phyloP scores from a whole-genome alignment of 129 eudicot genomes.

The Oenanthe sinensis region DNA sequence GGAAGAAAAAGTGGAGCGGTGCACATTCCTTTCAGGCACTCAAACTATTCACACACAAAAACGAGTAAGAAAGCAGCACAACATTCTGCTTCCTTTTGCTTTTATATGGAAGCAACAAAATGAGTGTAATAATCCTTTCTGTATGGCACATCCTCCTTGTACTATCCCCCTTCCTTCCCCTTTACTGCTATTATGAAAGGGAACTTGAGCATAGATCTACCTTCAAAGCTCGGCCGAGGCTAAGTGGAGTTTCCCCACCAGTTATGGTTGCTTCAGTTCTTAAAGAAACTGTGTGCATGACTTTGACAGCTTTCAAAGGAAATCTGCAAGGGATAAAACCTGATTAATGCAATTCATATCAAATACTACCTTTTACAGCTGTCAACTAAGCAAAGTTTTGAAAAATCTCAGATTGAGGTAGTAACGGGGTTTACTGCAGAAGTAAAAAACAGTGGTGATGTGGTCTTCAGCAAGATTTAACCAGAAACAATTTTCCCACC shows the following conservation, averaged over 20 bases:
- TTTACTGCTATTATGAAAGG: neutral
- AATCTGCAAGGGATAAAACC: slow-evolving; percentile 46
- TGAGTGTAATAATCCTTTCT: neutral
- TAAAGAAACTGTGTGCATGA: slow-evolving; percentile 93
- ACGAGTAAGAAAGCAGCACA: neutral
- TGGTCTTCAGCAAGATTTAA: neutral
- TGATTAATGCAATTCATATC: neutral
- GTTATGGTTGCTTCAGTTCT: slow-evolving; percentile 82
- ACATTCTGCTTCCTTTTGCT: neutral
- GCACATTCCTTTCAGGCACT: neutral
- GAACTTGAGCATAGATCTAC: slow-evolving; percentile 22
- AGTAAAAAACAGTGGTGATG: neutral
- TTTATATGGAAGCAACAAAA: neutral
- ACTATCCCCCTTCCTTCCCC: neutral
- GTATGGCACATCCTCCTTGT: neutral
- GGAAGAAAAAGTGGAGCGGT: neutral
- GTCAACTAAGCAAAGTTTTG: too few species aligned
- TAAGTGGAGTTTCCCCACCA: slow-evolving; percentile 51
- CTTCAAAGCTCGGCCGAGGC: slow-evolving; percentile 76
- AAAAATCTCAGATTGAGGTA: neutral
- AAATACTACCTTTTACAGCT: neutral
- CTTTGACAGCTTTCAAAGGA: slow-evolving; percentile 93
- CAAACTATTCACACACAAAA: neutral
- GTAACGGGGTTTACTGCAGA: neutral
- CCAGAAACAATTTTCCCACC: neutral